These are phyloP conservation scores for Hypoxylon sp. DNA, from an alignment of 2,329 filamentous ascomycete genomes.

Conservation along the genomic window DNA sequence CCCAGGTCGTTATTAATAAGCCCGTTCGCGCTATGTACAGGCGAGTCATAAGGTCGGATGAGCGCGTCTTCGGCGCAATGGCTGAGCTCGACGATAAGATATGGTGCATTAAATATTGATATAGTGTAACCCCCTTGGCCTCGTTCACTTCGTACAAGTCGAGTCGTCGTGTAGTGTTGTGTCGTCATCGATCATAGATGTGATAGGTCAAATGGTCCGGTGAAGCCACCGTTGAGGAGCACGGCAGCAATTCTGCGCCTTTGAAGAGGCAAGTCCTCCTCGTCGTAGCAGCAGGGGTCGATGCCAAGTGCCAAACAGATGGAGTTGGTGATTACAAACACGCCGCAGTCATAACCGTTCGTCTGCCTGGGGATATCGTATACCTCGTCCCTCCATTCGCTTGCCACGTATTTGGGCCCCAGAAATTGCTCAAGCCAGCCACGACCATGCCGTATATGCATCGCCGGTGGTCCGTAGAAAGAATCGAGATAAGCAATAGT, in stretches of 20 bases:
- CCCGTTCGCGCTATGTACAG: constrained; percentile 1
- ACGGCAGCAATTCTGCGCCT: constrained; percentile 69
- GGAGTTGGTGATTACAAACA: constrained; percentile 77
- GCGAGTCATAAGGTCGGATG: not conserved
- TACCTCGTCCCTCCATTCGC: constrained; percentile 67
- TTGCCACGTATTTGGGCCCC: constrained; percentile 57
- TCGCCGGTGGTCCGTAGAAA: constrained; percentile 55
- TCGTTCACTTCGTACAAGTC: not conserved
- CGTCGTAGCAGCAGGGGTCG: constrained; percentile 58
- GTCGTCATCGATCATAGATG: constrained; percentile 43
- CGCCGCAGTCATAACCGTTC: constrained; percentile 79
- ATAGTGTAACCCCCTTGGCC: not conserved
- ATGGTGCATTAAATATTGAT: not conserved
- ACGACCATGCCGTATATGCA: constrained; percentile 53
- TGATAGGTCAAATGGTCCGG: constrained; percentile 62
- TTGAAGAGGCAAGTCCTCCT: constrained; percentile 65
- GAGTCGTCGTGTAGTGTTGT: not conserved
- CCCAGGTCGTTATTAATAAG: not conserved
- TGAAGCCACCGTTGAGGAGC: constrained; percentile 72
- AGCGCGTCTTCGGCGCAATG: constrained; percentile 7
- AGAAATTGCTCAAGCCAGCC: constrained; percentile 68
- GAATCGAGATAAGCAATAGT: constrained; percentile 76
- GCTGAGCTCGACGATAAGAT: not conserved
- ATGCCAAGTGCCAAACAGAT: constrained; percentile 66
- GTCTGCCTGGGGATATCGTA: constrained; percentile 63